phyloP scores from a whole-genome alignment of 2,329 filamentous ascomycete genomes.

The Fusarium foetens region DNA sequence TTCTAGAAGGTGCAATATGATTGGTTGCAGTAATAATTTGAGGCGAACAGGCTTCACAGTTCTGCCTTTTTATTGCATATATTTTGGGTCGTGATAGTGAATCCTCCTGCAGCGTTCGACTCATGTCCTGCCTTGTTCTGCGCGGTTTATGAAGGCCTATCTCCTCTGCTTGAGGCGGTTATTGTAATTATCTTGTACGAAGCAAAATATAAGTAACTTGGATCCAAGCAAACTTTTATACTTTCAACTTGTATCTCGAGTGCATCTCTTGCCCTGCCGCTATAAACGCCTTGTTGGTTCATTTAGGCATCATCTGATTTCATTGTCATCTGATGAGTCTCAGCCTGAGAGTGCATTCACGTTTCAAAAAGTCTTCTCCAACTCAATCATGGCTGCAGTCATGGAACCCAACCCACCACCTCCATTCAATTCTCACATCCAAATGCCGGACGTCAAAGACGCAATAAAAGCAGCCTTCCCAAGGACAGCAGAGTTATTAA shows the following conservation, averaged over 20 bases:
- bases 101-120: constrained; percentile 21
- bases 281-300: neutral
- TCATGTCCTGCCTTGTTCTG: constrained; percentile 11
- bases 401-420: constrained; percentile 9
- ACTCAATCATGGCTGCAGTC: constrained; percentile 7
- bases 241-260: neutral
- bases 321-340: constrained; percentile 20
- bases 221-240: neutral
- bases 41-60: neutral
- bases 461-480: constrained; percentile 54
- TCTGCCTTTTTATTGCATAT: neutral
- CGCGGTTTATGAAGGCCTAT: neutral
- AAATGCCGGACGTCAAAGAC: constrained; percentile 47
- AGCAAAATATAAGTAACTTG: neutral
- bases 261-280: neutral
- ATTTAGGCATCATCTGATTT: constrained; percentile 20
- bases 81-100: constrained; percentile 10
- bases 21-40: neutral
- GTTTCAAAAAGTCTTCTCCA: neutral
- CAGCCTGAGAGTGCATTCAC: neutral
- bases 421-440: neutral
- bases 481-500: constrained; percentile 57
- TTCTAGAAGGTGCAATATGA: neutral
- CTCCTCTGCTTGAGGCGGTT: neutral
- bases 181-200: neutral